Base-by-base conservation (phyloP, 78 protist species). In the Planoprotostelium fungivorum region DNA sequence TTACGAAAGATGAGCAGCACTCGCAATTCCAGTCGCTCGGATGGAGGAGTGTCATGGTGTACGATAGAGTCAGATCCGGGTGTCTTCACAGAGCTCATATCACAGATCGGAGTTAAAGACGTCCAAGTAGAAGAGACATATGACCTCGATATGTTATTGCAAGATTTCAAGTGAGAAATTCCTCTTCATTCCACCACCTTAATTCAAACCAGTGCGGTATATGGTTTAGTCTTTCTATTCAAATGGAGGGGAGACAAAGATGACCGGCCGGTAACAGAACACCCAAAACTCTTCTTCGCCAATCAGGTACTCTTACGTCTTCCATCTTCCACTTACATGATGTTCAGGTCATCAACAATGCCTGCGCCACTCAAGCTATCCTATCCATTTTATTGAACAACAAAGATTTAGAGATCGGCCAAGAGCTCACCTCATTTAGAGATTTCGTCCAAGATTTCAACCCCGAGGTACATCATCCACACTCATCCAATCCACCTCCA, bases 291-390 rank as follows among this genome's bases (percentile, higher is more conserved):
- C n/a, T 97, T 95, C 92, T 97, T 97, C 90, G 98, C 98, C 34
- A 93, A 94, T 38, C 99, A 97, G 91, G 88, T 90, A 1, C 0
- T 36, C 23, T n/a, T 38, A 28, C 37, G 0, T 29, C 34, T 10
- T 10, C 34, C 38, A 28, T 10, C 10, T 10, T 63, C 16, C 36
- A 34, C 16, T 87, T 16, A 37, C 16, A 16, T 28, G 35, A 1
- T 0, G 51, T 1, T 1, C 89, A 96, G 94, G 90, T 97, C 28
- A 96, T 98, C 88, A 84, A 91, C 38, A 98, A 99, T 89, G 99
- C 99, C 16, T 99, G 99, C 86, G 99, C 99, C 1, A 98, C 99
- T 29, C 99, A 99, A 87, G 99, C 99, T 34, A 97, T 99, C 84
- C 89, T 98, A 34, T 92, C 97, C 10, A 91, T 99, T 37, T 89